These are phyloP conservation scores for Stropharia rugosoannulata DNA, from an alignment of 768 basidiomycete genomes.

Conservation along the genomic window DNA sequence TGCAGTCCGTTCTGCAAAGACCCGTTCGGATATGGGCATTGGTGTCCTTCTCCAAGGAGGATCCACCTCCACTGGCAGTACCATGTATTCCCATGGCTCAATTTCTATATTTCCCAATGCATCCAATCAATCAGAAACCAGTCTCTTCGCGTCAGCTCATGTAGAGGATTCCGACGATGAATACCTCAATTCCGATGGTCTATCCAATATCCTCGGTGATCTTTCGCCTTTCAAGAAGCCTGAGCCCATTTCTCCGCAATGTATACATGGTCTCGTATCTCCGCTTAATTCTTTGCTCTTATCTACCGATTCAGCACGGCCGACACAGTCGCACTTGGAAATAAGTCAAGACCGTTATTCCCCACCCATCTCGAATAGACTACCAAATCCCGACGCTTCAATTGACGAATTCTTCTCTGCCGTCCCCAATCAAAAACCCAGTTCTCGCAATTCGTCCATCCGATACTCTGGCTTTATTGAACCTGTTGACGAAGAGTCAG, in stretches of 20 bases:
- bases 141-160: conserved; percentile 15
- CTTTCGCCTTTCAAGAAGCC: conserved; percentile 15
- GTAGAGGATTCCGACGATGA: conserved; percentile 5
- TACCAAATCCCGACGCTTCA: neutral
- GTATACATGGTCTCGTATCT: conserved; percentile 56
- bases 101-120: conserved; percentile 18
- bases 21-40: conserved; percentile 18
- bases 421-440: conserved; percentile 13
- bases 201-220: conserved; percentile 22
- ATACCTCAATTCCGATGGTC: conserved; percentile 7
- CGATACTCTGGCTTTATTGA: conserved; percentile 56
- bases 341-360: neutral
- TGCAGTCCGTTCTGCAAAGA: conserved; percentile 10
- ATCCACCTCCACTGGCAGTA: conserved; percentile 28
- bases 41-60: conserved; percentile 30
- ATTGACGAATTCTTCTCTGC: neutral
- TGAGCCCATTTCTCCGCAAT: conserved; percentile 23
- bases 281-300: conserved; percentile 27
- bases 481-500: conserved; percentile 48
- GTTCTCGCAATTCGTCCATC: conserved; percentile 22
- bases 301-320: conserved; percentile 10
- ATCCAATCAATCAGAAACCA: conserved; percentile 27
- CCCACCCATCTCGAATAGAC: neutral
- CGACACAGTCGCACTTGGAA: neutral
- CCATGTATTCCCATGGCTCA: conserved; percentile 17